phyloP scores from a whole-genome alignment of 805 yeast species.

The Saccharomycopsis microspora region DNA sequence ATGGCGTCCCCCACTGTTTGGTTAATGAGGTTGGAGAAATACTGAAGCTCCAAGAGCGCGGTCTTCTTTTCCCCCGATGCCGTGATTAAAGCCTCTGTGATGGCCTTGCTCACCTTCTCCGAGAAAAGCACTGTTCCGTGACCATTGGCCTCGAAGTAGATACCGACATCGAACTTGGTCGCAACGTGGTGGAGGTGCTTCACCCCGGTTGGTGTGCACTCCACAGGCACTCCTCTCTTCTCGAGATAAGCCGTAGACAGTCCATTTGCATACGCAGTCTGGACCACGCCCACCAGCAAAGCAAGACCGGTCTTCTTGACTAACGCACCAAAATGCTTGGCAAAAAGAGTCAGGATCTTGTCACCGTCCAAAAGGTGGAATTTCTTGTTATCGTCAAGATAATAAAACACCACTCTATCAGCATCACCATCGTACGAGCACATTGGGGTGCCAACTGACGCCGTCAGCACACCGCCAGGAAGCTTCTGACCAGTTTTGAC shows the following conservation, averaged over 20 bases:
- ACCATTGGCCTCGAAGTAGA: conserved; percentile 98
- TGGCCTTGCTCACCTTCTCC: conserved; percentile 23
- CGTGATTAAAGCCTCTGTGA: conserved; percentile 28
- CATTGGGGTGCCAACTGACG: conserved; percentile 28
- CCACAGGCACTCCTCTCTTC: conserved; percentile 60
- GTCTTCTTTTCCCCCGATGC: conserved; percentile 35
- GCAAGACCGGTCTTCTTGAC: conserved; percentile 32
- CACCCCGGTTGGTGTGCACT: conserved; percentile 91
- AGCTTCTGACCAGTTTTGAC: conserved; percentile 81
- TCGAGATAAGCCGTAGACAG: conserved; percentile 67
- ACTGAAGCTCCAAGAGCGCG: conserved; percentile 25
- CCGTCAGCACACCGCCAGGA: conserved; percentile 43
- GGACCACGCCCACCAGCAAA: conserved; percentile 69
- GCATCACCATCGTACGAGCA: conserved; percentile 97
- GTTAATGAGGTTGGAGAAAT: conserved; percentile 66
- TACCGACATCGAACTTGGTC: conserved; percentile 74
- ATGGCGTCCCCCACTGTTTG: conserved; percentile 99
- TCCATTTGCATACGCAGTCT: conserved; percentile 98
- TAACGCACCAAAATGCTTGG: conserved; percentile 48
- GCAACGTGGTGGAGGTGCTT: conserved; percentile 89
- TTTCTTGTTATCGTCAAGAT: conserved; percentile 25
- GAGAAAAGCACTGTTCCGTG: conserved; percentile 92
- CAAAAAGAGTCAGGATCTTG: conserved; percentile 78
- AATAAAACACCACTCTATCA: conserved; percentile 83
- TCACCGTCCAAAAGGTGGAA: conserved; percentile 82